These are phyloP conservation scores for Aspergillus arachidicola DNA, from an alignment of 2,329 filamentous ascomycete genomes.

Conservation along the genomic window DNA sequence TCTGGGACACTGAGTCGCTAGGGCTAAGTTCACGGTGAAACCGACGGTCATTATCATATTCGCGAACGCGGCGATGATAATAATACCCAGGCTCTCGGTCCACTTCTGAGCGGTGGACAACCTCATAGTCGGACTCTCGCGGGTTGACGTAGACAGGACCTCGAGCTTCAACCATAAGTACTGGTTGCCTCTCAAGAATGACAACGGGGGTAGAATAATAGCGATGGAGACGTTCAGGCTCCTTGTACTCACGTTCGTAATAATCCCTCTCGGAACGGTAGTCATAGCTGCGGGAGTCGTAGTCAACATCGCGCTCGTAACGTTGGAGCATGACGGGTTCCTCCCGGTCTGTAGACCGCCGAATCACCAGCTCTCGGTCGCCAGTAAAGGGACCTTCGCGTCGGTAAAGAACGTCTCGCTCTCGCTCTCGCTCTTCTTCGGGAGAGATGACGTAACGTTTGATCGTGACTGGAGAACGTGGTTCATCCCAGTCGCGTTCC, in stretches of 20 bases:
- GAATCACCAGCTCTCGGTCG: slow-evolving; percentile 49
- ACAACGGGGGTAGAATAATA: slow-evolving; percentile 54
- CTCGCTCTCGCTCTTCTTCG: slow-evolving; percentile 43
- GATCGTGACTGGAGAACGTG: slow-evolving; percentile 49
- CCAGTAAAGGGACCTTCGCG: slow-evolving; percentile 34
- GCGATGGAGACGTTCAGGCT: slow-evolving; percentile 51
- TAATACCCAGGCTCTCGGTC: slow-evolving; percentile 64
- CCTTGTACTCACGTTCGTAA: slow-evolving; percentile 46
- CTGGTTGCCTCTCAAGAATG: slow-evolving; percentile 56
- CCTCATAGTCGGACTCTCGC: slow-evolving; percentile 61
- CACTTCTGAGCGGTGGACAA: slow-evolving; percentile 61
- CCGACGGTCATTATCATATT: slow-evolving; percentile 55
- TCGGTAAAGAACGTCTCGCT: slow-evolving; percentile 30
- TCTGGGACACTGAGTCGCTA: slow-evolving; percentile 56
- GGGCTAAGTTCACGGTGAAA: slow-evolving; percentile 52
- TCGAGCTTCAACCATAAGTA: slow-evolving; percentile 59
- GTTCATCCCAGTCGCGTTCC: slow-evolving; percentile 46
- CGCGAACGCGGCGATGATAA: slow-evolving; percentile 59
- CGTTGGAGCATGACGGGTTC: slow-evolving; percentile 45
- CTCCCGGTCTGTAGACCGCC: slow-evolving; percentile 50
- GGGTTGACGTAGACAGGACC: slow-evolving; percentile 51
- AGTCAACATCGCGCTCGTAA: slow-evolving; percentile 51
- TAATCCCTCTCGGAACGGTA: slow-evolving; percentile 48
- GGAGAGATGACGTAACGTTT: slow-evolving; percentile 59
- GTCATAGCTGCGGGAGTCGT: slow-evolving; percentile 49